Evolutionary conservation across 2,329 filamentous ascomycete genomes (phyloP).

Genomic region (Penicillium concentricum): DNA sequence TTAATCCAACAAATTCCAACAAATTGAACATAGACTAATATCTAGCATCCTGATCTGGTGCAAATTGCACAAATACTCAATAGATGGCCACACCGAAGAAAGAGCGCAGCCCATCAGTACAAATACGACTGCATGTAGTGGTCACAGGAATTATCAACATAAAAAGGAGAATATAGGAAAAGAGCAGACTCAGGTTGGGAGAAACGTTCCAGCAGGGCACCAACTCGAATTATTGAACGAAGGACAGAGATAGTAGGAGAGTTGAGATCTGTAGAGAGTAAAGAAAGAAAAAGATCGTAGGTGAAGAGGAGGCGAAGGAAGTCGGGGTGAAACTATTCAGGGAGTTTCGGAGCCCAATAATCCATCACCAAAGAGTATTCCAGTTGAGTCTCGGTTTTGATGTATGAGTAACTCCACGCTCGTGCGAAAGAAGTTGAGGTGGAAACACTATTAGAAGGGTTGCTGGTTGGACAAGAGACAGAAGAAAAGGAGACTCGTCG

Average conservation of each 20-base stretch:
- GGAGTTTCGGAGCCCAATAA: not conserved
- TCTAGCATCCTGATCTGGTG: conserved; percentile 16
- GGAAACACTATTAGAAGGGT: conserved; percentile 6
- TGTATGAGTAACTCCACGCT: not conserved
- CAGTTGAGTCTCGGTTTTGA: not conserved
- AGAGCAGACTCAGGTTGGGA: conserved; percentile 3
- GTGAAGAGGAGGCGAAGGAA: not conserved
- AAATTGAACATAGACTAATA: conserved; percentile 7
- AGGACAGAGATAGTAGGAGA: conserved; percentile 5
- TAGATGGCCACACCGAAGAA: conserved; percentile 13
- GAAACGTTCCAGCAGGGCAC: not conserved
- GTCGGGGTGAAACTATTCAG: not conserved
- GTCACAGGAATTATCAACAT: conserved; percentile 21
- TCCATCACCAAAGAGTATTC: not conserved
- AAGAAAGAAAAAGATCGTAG: conserved; percentile 3
- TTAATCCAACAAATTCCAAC: not conserved
- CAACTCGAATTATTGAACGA: conserved; percentile 7
- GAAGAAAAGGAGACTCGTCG: conserved; percentile 22
- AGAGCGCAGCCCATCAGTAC: conserved; percentile 9
- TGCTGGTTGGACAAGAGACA: conserved; percentile 12
- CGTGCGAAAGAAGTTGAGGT: not conserved
- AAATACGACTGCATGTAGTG: conserved; percentile 8
- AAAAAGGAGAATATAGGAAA: conserved; percentile 12
- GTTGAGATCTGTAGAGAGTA: conserved; percentile 2
- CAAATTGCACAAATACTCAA: conserved; percentile 14